Percentiles rank a stretch among this genome's conserved stretches.
phyloP scores from a whole-genome alignment of 257 asterid genomes.

The Rhazya stricta region DNA sequence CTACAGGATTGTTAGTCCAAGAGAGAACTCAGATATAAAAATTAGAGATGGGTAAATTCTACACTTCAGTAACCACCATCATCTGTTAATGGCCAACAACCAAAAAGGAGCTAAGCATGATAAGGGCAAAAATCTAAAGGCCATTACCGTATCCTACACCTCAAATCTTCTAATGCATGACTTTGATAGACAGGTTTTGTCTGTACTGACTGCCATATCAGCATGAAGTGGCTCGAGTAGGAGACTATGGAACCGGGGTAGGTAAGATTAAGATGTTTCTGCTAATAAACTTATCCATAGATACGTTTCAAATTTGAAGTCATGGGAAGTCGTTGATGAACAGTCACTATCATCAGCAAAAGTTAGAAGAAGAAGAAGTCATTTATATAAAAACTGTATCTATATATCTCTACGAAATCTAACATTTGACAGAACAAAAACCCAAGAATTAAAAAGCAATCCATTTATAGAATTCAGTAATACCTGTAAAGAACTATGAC shows the following conservation, averaged over 20 bases:
- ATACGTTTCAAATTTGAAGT: slow-evolving; percentile 2
- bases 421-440: neutral
- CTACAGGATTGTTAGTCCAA: no score
- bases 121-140: no score
- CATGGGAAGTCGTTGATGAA: neutral
- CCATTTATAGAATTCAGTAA: neutral
- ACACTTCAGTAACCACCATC: no score
- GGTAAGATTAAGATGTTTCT: neutral
- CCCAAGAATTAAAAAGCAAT: neutral
- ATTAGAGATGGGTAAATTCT: no score
- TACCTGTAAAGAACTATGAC: slow-evolving; percentile 43
- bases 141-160: no score
- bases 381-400: no score
- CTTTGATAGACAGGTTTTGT: no score
- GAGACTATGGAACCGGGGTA: neutral
- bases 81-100: no score
- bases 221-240: neutral
- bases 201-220: neutral
- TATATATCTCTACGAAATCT: neutral
- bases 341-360: neutral
- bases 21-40: no score
- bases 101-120: no score
- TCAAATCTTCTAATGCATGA: no score
- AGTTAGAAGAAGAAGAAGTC: no score
- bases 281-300: neutral